Evolutionary conservation across 2,329 filamentous ascomycete genomes (phyloP), one percentile per base, ranked within the genome.

Genomic region (Diaporthe amygdali): DNA sequence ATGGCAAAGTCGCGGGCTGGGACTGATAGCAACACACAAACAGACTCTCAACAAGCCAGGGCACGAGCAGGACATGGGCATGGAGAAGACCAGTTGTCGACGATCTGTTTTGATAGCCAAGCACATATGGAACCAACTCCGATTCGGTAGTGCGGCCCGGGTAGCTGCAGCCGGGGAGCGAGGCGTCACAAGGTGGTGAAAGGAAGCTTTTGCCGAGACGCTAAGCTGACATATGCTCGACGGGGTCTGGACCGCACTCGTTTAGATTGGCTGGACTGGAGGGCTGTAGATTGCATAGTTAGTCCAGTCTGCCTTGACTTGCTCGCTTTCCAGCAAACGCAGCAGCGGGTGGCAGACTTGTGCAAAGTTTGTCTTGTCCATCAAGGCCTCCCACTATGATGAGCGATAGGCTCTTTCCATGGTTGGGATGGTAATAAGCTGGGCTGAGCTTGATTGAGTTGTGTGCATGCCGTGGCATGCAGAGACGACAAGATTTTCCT

Each of bases 201-300:
- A 6, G 59, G 59, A 64, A 64, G 59, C 59, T 64, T 64, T 64
- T 64, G 59, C 59, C 59, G 59, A 49, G 59, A 64, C 34, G 10
- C 12, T 41, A 7, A 41, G 30, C 41, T 49, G 59, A 34, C 56
- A 47, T 27, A 46, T 46, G 32, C 6, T 14, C 9, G 3, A 4
- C 20, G 22, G 22, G 20, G n/a, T n/a, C 49, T 51, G 6, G n/a
- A 30, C 55, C 15, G 27, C 39, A 15, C 39, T 32, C 17, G 41
- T 4, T 27, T 4, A 41, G 56, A 32, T 41, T 41, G 41, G 41
- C 59, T 10, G 41, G 27, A 46, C 20, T n/a, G 44, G 22, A 61
- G 27, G 32, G 34, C 22, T 32, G n/a, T n/a, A n/a, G 41, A 47
- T 5, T 2, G 41, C 17, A 12, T 22, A 25, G 37, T 27, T 30